A percentile compares a stretch with the other conserved stretches of the same genome.
phyloP scores from a whole-genome alignment of 1,284 basidiomycete species.

The Chondrostereum purpureum region DNA sequence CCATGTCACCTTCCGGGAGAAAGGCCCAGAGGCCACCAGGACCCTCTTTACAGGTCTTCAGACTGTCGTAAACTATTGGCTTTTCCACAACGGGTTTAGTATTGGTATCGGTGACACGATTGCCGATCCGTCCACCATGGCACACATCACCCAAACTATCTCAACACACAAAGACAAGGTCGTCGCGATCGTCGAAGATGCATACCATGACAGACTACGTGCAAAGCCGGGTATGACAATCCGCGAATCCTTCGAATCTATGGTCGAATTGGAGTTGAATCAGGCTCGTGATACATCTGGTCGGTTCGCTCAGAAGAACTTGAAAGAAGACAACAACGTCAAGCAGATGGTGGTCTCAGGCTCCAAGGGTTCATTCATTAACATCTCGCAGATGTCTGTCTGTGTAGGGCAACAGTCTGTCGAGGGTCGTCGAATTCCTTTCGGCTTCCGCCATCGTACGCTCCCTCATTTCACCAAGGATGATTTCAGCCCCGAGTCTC shows the following conservation, averaged over 20 bases:
- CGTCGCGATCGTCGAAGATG: conserved; percentile 64
- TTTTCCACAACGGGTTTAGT: conserved; percentile 98
- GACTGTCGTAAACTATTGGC: conserved; percentile 96
- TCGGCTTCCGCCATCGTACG: conserved; percentile 95
- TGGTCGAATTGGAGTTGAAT: conserved; percentile 89
- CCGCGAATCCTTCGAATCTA: conserved; percentile 95
- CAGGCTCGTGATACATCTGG: conserved; percentile 94
- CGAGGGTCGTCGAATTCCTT: conserved; percentile 97
- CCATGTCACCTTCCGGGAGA: conserved; percentile 97
- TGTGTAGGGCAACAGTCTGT: conserved; percentile 99
- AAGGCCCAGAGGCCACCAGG: conserved; percentile 90
- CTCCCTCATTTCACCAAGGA: conserved; percentile 98
- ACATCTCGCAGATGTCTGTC: conserved; percentile 99
- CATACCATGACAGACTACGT: conserved; percentile 80
- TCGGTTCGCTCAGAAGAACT: conserved; percentile 89
- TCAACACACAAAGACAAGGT: conserved; percentile 78
- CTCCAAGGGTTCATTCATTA: conserved; percentile 98
- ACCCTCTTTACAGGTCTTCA: conserved; percentile 93
- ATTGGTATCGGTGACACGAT: conserved; percentile 99
- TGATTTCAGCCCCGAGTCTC: conserved; percentile 97
- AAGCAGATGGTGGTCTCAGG: conserved; percentile 99
- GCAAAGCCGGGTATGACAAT: conserved; percentile 97
- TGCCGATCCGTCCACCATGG: conserved; percentile 87
- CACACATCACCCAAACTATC: conserved; percentile 80
- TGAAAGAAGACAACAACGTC: conserved; percentile 99